Percentiles rank a stretch among this genome's conserved stretches.
Conservation (phyloP, 768 basidiomycete genomes). For the Kwoniella dendrophila region DNA sequence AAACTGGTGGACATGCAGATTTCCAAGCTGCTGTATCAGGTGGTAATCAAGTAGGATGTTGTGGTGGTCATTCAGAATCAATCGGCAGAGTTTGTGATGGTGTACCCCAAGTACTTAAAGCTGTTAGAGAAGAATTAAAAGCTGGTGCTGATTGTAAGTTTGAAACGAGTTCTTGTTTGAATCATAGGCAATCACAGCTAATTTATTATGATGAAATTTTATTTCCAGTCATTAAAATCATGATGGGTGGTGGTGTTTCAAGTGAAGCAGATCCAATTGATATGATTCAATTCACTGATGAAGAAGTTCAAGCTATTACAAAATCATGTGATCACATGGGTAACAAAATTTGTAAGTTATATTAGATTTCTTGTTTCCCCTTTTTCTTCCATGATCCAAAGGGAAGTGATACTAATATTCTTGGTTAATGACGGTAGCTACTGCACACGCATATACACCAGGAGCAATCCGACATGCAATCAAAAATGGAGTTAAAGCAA, state of each 20-base stretch:
- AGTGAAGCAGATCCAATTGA: constrained; percentile 60
- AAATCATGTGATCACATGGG: constrained; percentile 59
- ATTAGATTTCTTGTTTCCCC: neutral
- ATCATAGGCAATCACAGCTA: constrained; percentile 57
- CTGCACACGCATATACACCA: constrained; percentile 56
- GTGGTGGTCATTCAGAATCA: constrained; percentile 31
- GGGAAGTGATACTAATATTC: no score
- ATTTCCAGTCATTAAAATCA: constrained; percentile 57
- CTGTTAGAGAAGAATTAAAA: constrained; percentile 57
- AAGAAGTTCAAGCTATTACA: constrained; percentile 60
- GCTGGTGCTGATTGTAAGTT: constrained; percentile 56
- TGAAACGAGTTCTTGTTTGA: no score
- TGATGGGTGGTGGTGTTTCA: constrained; percentile 58
- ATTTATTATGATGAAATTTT: constrained; percentile 44
- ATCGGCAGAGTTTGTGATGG: constrained; percentile 58
- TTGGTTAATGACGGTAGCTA: constrained; percentile 26
- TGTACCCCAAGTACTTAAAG: constrained; percentile 58
- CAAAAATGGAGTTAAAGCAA: constrained; percentile 59
- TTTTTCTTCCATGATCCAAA: no score
- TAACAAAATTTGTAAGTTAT: constrained; percentile 23
- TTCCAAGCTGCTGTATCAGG: constrained; percentile 51
- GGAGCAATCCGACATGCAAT: constrained; percentile 60
- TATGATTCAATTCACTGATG: constrained; percentile 59
- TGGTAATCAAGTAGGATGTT: constrained; percentile 46
- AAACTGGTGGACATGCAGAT: constrained; percentile 60